These are phyloP conservation scores for Flaveria trinervia DNA, from an alignment of 129 eudicot species.

Conservation along the genomic window DNA sequence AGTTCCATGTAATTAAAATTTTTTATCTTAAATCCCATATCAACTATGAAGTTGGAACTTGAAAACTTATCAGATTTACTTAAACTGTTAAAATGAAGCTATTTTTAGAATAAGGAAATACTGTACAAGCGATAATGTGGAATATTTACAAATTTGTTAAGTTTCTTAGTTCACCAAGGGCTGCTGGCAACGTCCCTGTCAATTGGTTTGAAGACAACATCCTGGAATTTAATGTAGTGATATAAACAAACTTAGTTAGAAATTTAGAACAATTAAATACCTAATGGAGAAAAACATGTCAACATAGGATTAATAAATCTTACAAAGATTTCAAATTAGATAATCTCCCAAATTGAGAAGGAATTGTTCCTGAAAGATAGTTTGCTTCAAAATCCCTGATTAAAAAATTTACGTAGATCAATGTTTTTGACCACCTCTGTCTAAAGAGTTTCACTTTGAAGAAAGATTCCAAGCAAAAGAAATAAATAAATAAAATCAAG, in stretches of 20 bases:
- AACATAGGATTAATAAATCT: conserved; percentile 28
- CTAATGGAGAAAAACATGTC: neutral
- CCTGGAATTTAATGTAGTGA: conserved; percentile 43
- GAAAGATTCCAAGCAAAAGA: neutral
- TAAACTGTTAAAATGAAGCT: neutral
- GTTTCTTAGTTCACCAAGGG: conserved; percentile 53
- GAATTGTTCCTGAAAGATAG: conserved; percentile 58
- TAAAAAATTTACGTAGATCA: neutral
- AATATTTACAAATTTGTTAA: conserved; percentile 63
- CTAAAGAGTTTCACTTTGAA: conserved; percentile 8
- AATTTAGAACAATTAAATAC: neutral
- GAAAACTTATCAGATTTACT: neutral
- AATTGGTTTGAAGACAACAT: conserved; percentile 71
- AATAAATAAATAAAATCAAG: neutral
- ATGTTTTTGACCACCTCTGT: neutral
- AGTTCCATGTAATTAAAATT: neutral
- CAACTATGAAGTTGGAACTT: neutral
- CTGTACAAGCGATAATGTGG: neutral
- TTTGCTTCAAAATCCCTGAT: conserved; percentile 75
- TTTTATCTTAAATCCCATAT: neutral
- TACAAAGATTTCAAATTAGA: conserved; percentile 52
- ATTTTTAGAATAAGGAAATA: neutral
- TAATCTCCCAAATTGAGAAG: conserved; percentile 59
- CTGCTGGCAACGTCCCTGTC: conserved; percentile 52
- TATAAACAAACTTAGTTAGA: conserved; percentile 17